Evolutionary conservation across 1,284 basidiomycete species (phyloP).

Genomic region (Apiotrichum akiyoshidainum): DNA sequence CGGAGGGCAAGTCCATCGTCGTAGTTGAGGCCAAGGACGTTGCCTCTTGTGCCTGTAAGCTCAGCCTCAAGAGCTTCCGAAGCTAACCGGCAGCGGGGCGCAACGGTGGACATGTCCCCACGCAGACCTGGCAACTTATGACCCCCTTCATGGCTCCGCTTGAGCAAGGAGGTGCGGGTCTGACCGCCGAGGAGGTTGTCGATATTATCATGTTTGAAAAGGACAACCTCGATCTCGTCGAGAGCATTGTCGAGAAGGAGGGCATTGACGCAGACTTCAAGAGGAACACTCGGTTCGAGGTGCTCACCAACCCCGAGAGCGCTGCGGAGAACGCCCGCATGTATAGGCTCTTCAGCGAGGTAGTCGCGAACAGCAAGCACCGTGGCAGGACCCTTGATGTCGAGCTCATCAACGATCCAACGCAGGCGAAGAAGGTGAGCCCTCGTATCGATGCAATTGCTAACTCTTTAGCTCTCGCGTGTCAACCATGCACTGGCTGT

Average conservation of each 20-base stretch:
- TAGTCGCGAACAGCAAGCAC: background rate
- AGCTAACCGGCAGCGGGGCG: constrained; percentile 38
- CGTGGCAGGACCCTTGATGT: background rate
- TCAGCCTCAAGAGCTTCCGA: background rate
- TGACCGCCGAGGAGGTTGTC: constrained; percentile 44
- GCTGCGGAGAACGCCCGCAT: background rate
- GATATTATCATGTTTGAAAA: constrained; percentile 60
- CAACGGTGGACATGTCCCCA: constrained; percentile 45
- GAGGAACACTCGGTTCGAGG: constrained; percentile 29
- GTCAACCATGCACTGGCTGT: constrained; percentile 4
- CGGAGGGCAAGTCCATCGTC: constrained; percentile 29
- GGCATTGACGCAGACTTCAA: constrained; percentile 30
- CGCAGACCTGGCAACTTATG: constrained; percentile 27
- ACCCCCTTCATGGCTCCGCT: constrained; percentile 25
- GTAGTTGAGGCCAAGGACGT: constrained; percentile 44
- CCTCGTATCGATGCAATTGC: background rate
- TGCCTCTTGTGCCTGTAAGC: constrained; percentile 39
- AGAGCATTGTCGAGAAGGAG: constrained; percentile 57
- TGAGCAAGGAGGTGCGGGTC: constrained; percentile 32
- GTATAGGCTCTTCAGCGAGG: background rate
- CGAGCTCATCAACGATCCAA: background rate
- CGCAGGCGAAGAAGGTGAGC: constrained; percentile 1
- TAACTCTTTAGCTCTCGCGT: background rate
- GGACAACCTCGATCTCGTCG: constrained; percentile 64
- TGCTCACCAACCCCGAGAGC: constrained; percentile 1